Evolutionary conservation across 305 asterid genomes (phyloP).

Genomic region (Solanum chacoense): DNA sequence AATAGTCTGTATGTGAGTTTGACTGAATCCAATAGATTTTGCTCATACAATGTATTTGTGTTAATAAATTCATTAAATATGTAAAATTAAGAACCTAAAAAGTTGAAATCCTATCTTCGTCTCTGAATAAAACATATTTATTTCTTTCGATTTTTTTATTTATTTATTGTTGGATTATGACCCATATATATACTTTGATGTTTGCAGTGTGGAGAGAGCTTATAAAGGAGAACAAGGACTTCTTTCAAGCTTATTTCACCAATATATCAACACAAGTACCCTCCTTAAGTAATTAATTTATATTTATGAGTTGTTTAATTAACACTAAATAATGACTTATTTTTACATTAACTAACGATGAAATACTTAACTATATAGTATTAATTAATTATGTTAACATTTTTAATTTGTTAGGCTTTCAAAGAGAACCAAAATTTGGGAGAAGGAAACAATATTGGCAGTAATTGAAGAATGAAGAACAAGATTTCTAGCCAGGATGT

Average conservation of each 20-base stretch:
- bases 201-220: conserved; percentile 63
- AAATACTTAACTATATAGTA: not conserved
- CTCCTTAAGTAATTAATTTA: conserved; percentile 12
- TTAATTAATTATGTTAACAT: not conserved
- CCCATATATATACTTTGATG: not conserved
- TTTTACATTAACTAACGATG: not conserved
- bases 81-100: no score
- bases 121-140: not conserved
- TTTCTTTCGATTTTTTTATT: no score
- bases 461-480: not conserved
- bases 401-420: not conserved
- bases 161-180: not conserved
- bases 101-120: not conserved
- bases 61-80: no score
- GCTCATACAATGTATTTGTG: no score
- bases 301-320: not conserved
- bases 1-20: no score
- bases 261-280: conserved; percentile 22
- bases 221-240: conserved; percentile 58
- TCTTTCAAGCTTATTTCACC: conserved; percentile 45
- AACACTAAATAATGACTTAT: not conserved
- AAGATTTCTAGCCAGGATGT: not conserved
- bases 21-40: no score
- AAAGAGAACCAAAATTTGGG: conserved; percentile 18
- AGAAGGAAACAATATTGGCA: conserved; percentile 17